These are phyloP conservation scores for Grosmannia serpens DNA, from an alignment of 2,329 filamentous ascomycete species.

Conservation along the genomic window DNA sequence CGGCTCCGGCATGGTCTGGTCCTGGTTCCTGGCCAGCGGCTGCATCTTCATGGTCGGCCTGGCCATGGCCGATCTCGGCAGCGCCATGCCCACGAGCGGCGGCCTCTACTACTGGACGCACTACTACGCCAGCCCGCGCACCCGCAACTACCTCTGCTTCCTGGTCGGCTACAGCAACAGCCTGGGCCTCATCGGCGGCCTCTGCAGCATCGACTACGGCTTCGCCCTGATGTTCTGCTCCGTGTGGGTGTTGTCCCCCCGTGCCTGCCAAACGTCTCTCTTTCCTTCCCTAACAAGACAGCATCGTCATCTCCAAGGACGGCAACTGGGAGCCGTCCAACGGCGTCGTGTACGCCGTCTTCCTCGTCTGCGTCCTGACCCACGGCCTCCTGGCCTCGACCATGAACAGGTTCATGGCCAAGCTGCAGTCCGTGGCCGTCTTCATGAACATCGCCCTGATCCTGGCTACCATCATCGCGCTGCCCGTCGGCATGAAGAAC, in stretches of 20 bases:
- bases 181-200: constrained; percentile 46
- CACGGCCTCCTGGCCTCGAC: constrained; percentile 43
- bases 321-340: constrained; percentile 44
- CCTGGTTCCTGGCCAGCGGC: constrained; percentile 45
- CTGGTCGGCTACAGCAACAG: constrained; percentile 51
- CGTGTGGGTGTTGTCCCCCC: constrained; percentile 21
- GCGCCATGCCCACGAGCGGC: constrained; percentile 46
- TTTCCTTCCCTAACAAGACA: constrained; percentile 3
- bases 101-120: constrained; percentile 51
- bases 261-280: too few species aligned
- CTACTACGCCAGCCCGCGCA: constrained; percentile 42
- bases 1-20: constrained; percentile 51
- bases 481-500: constrained; percentile 36
- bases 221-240: constrained; percentile 47
- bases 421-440: constrained; percentile 44
- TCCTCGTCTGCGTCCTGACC: constrained; percentile 38
- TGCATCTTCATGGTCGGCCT: constrained; percentile 49
- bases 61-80: constrained; percentile 43
- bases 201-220: constrained; percentile 49
- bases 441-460: constrained; percentile 45
- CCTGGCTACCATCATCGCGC: constrained; percentile 40
- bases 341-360: constrained; percentile 45
- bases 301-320: constrained; percentile 42
- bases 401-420: constrained; percentile 44
- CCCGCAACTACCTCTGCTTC: constrained; percentile 46